Conservation (phyloP, 768 basidiomycete genomes). For the Amanita subjunquillea region DNA sequence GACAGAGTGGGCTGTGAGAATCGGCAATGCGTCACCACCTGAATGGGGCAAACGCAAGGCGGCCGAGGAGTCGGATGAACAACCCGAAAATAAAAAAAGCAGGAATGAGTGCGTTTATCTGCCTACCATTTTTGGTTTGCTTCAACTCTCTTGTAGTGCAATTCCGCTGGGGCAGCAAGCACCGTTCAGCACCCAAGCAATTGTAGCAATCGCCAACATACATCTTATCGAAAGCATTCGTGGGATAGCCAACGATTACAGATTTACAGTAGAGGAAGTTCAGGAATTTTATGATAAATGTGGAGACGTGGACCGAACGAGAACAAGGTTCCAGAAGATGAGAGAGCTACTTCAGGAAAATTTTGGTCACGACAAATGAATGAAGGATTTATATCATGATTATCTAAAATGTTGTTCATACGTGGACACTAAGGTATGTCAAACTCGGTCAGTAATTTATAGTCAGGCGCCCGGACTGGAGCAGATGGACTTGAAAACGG, state of each 20-base stretch:
- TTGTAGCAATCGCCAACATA: slow-evolving; percentile 30
- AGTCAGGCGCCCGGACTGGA: slow-evolving; percentile 60
- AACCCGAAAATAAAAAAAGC: slow-evolving; percentile 29
- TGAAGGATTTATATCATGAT: neutral
- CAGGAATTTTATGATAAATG: slow-evolving; percentile 68
- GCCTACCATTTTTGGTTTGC: neutral
- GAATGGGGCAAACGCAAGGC: slow-evolving; percentile 57
- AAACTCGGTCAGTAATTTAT: slow-evolving; percentile 56
- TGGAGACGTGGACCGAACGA: slow-evolving; percentile 61
- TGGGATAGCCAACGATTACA: slow-evolving; percentile 58
- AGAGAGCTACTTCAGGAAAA: slow-evolving; percentile 34
- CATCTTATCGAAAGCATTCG: slow-evolving; percentile 59
- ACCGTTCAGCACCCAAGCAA: slow-evolving; percentile 19
- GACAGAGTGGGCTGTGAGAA: slow-evolving; percentile 57
- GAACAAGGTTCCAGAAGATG: slow-evolving; percentile 58
- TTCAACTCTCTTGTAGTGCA: neutral
- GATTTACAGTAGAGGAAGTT: slow-evolving; percentile 70
- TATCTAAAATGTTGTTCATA: neutral
- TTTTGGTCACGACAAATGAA: slow-evolving; percentile 22
- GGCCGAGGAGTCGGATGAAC: slow-evolving; percentile 24
- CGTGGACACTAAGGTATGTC: slow-evolving; percentile 26
- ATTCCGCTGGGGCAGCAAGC: neutral
- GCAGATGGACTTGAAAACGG: slow-evolving; percentile 75
- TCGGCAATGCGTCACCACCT: slow-evolving; percentile 56
- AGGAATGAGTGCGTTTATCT: slow-evolving; percentile 27